Base-by-base conservation (phyloP, 257 asterid species). In the Verbena officinalis region DNA sequence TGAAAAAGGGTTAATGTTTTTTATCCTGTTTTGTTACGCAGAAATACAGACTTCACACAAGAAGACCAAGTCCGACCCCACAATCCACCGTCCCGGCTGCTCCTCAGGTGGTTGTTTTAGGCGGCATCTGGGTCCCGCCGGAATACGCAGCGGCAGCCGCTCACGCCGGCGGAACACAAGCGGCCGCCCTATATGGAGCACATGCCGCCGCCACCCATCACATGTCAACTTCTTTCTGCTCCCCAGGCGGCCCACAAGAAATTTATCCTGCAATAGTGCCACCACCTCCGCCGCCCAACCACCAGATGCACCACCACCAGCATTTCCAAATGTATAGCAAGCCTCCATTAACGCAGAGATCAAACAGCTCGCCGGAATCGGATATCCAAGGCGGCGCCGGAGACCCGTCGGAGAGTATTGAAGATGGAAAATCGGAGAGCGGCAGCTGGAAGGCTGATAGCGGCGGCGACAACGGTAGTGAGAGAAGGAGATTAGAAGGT, bases 11-110 rank as follows among this genome's bases (percentile, higher is more conserved):
- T 33, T 12, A 21, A 39, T 59, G 27, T 61, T 73, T n/a, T 73
- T 65, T 55, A 50, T 52, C 44, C 52, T 57, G 31, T 17, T 40
- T 51, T 17, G 52, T 39, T 56, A 15, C 53, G 56, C 91, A 94
- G 99, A 94, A 94, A 66, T 94, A 86, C 74, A 83, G 99, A 61
- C 96, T 94, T 19, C 99, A 94, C 89, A 94, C 96, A 1, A 80
- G 99, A 68, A 85, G 97, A 82, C 97, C 99, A 34, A 83, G 95
- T 73, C 99, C 97, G 38, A 90, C 87, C 71, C 91, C 95, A 55
- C 99, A 90, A 69, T 65, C 77, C 16, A 40, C 91, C 11, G 84
- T 80, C 22, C 52, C 93, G 0, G 72, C 86, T 30, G 73, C 85
- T 23, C 91, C 96, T 0, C 99, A 83, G 43, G 77, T 90, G 65